Base-by-base conservation (phyloP, 208 protist species). In the Leishmania tropica region DNA sequence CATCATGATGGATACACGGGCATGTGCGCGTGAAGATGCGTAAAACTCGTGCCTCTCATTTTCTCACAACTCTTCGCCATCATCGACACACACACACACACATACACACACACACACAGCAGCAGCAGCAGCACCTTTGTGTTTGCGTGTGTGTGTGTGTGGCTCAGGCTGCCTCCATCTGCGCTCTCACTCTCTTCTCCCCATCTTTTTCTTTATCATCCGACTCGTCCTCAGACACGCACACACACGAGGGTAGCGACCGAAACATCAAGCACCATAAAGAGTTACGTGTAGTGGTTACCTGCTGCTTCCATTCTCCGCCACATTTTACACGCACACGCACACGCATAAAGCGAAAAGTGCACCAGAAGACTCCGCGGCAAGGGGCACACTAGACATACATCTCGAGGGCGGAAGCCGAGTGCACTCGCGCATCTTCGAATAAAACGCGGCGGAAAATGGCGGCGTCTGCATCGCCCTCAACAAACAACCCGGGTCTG, bases 401-500 rank as follows among this genome's bases (percentile, higher is more conserved):
- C 5, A 35, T 54, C 45, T 53, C n/a, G 37, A 53, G 42, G n/a
- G 42, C 6, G 53, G n/a, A 54, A 31, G 35, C 4, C 21, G 8
- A 2, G 19, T 13, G n/a, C 40, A 53, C 68, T n/a, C 19, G 28
- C 10, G 45, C 21, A 45, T 2, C 45, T 13, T 35, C 40, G 24
- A 10, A 74, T 74, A 45, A 4, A 74, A n/a, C 40, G 45, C 21
- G 45, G 45, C 11, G 24, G 68, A 53, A 28, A 45, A 81, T 79
- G 75, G 21, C 56, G 76, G 7, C n/a, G 17, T 37, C 76, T 28
- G 19, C 47, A 37, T 31, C 24, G 42, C 79, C 74, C 47, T 11
- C 64, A 5, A 76, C 78, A 4, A 67, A 75, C 75, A 86, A 83
- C 74, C 78, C 83, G 31, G 78, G 78, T n/a, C 67, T 86, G 68